Evolutionary conservation across 164 flowering plant genomes (phyloP), one percentile per base, ranked within the genome.

Genomic region (Liquidambar formosana): DNA sequence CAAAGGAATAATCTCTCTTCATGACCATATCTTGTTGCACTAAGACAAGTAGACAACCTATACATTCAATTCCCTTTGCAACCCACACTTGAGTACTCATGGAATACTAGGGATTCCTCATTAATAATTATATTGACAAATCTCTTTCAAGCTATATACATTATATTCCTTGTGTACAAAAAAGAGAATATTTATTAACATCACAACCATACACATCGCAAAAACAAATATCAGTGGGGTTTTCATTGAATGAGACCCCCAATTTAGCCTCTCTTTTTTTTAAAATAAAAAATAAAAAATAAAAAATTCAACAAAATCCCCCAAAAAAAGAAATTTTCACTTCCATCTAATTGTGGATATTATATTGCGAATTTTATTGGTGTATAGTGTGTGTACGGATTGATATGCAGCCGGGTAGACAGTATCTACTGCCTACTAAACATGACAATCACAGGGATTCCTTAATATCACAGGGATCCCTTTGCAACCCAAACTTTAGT

Each of bases 1-100:
- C 57, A 53, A 53, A 21, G 26, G 57, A 53, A 53, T 53, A 53
- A 53, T 53, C 57, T 53, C 26, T 22, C 57, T 21, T 19, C 22
- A 53, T n/a, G 57, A 53, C 25, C 23, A 53, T 53, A 53, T 53
- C n/a, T 53, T 53, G 12, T 53, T 53, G 57, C 57, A 53, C 26
- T 22, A 19, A 22, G 57, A 22, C 57, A 21, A 21, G 41, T 33
- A 33, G 41, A 33, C 41, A 33, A 6, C 13, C 27, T 8, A 53
- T 25, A n/a, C n/a, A n/a, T n/a, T n/a, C n/a, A n/a, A 53, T 53
- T 53, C 57, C 26, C 23, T n/a, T 53, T 19, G 26, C 23, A 11
- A 53, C 14, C 25, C 57, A 9, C 57, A 53, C 16, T 15, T 49
- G 18, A 49, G 53, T n/a, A n/a, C n/a, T 49, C 53, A 1, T 6